Evolutionary conservation across 129 eudicot species (phyloP).

Genomic region (Sambucus nigra): DNA sequence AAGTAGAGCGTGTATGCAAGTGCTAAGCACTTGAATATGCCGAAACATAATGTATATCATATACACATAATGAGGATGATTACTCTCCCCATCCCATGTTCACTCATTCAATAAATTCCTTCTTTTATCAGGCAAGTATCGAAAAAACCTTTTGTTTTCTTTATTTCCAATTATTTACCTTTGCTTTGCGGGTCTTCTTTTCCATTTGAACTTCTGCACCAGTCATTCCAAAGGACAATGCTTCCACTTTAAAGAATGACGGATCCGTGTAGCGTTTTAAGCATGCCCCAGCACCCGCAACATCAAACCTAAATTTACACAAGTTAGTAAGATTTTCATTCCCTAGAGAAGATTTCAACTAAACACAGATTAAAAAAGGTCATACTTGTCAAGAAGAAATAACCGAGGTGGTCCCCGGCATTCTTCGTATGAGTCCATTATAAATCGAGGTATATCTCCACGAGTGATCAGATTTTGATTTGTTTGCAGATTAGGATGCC

Average conservation of each 20-base stretch:
- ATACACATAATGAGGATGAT: too few species aligned
- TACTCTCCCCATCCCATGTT: too few species aligned
- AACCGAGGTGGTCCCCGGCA: conserved; percentile 94
- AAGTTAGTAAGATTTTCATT: conserved; percentile 12
- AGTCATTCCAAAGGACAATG: conserved; percentile 33
- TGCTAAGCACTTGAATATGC: not conserved
- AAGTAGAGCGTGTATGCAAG: not conserved
- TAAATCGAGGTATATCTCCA: conserved; percentile 89
- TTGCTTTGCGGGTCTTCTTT: conserved; percentile 52
- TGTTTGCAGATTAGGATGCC: conserved; percentile 65
- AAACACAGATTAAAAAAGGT: conserved; percentile 6
- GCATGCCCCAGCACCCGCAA: conserved; percentile 95
- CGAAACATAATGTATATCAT: too few species aligned
- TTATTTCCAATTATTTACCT: conserved; percentile 34
- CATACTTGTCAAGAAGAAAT: conserved; percentile 96
- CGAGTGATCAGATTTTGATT: conserved; percentile 64
- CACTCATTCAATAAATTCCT: not conserved
- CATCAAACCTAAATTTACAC: conserved; percentile 64
- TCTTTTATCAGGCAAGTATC: too few species aligned
- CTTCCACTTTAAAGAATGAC: conserved; percentile 66
- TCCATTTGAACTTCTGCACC: conserved; percentile 52
- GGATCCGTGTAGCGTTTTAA: conserved; percentile 95
- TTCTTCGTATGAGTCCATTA: conserved; percentile 91
- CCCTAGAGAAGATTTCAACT: conserved; percentile 7
- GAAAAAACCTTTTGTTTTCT: not conserved